Percentiles rank a stretch among this genome's conserved stretches.
Conservation (phyloP, 1,139 yeast genomes). For the Lodderomyces elongisporus region DNA sequence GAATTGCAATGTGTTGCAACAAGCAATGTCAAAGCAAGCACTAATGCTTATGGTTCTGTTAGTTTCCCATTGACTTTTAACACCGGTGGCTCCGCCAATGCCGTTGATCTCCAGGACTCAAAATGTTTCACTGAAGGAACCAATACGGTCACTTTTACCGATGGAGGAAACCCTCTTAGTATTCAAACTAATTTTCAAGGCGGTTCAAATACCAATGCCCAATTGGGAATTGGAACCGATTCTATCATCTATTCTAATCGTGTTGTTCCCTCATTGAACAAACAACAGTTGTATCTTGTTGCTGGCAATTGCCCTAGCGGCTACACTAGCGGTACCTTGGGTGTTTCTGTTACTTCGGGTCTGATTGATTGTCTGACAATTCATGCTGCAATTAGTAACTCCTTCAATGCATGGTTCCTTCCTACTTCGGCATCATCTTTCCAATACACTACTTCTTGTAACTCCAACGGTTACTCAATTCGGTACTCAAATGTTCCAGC, state of each 20-base stretch:
- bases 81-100: slow-evolving; percentile 19
- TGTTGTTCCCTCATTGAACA: slow-evolving; percentile 15
- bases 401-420: slow-evolving; percentile 19
- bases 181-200: slow-evolving; percentile 15
- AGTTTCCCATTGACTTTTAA: slow-evolving; percentile 25
- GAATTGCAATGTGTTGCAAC: slow-evolving; percentile 22
- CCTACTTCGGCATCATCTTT: slow-evolving; percentile 13
- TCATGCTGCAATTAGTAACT: slow-evolving; percentile 19
- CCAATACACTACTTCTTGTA: slow-evolving; percentile 15
- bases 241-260: slow-evolving; percentile 10
- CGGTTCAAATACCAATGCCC: slow-evolving; percentile 5
- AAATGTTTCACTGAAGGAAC: slow-evolving; percentile 18
- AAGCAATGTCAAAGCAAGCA: slow-evolving; percentile 10
- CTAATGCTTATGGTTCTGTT: slow-evolving; percentile 20
- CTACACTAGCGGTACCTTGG: slow-evolving; percentile 21
- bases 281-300: slow-evolving; percentile 14
- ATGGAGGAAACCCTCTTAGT: slow-evolving; percentile 21
- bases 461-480: slow-evolving; percentile 11
- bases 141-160: slow-evolving; percentile 24
- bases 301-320: slow-evolving; percentile 24
- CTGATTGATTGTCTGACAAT: slow-evolving; percentile 21
- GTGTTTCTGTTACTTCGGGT: slow-evolving; percentile 11
- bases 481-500: slow-evolving; percentile 23
- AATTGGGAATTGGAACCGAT: not conserved
- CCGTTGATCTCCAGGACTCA: slow-evolving; percentile 20